Percentiles rank a stretch among this genome's conserved stretches.
phyloP scores from a whole-genome alignment of 2,329 filamentous ascomycete species.

The Fusarium dimerum region DNA sequence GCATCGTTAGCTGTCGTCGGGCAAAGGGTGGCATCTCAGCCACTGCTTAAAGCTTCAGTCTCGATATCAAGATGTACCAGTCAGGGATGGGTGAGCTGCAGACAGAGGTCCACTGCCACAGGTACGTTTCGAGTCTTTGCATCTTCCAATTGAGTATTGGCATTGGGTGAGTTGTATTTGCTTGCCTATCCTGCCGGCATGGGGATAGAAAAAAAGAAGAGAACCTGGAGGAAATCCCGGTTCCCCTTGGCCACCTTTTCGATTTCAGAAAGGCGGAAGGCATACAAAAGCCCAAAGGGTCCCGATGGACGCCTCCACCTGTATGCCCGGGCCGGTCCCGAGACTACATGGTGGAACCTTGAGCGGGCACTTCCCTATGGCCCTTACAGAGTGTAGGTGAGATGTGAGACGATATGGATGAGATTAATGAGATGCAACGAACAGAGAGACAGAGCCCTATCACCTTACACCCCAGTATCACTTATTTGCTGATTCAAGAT shows the following conservation, averaged over 20 bases:
- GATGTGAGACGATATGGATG: background rate
- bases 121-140: slow-evolving; percentile 20
- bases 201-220: too few relatives aligned
- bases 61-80: slow-evolving; percentile 7
- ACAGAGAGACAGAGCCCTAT: too few relatives aligned
- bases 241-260: background rate
- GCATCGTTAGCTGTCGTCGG: slow-evolving; percentile 20
- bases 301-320: slow-evolving; percentile 12
- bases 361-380: too few relatives aligned
- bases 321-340: slow-evolving; percentile 30
- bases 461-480: too few relatives aligned
- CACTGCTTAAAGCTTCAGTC: slow-evolving; percentile 6
- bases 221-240: too few relatives aligned
- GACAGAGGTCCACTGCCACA: slow-evolving; percentile 17
- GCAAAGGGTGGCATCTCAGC: slow-evolving; percentile 18
- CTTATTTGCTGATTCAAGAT: too few relatives aligned
- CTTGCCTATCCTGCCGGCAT: background rate
- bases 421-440: too few relatives aligned
- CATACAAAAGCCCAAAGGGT: slow-evolving; percentile 4
- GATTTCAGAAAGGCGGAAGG: slow-evolving; percentile 9
- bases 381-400: background rate
- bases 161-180: too few relatives aligned
- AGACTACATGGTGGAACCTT: background rate
- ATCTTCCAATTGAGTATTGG: too few relatives aligned
- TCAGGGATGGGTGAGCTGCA: slow-evolving; percentile 20